Evolutionary conservation across 768 basidiomycete genomes (phyloP).

Genomic region (Amanita rimosa): DNA sequence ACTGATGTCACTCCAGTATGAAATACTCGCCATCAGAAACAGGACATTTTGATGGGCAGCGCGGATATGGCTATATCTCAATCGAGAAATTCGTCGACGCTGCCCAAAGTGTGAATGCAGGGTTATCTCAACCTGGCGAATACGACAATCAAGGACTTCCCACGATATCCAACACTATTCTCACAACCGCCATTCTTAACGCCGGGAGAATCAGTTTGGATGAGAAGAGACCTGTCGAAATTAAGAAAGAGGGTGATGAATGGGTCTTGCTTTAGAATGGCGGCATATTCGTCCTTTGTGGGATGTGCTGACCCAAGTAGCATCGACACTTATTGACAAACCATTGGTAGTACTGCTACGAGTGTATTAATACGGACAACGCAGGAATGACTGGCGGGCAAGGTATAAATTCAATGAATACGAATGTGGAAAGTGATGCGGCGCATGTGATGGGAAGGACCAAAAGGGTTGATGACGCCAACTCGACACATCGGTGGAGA

Average conservation of each 20-base stretch:
- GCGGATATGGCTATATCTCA: slow-evolving; percentile 85
- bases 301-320: neutral
- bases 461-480: slow-evolving; percentile 18
- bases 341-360: slow-evolving; percentile 2
- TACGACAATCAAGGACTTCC: slow-evolving; percentile 53
- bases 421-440: slow-evolving; percentile 6
- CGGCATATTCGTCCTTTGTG: neutral
- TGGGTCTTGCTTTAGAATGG: slow-evolving; percentile 38
- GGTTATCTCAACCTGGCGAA: slow-evolving; percentile 49
- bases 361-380: slow-evolving; percentile 5
- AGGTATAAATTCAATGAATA: slow-evolving; percentile 6
- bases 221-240: slow-evolving; percentile 76
- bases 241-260: slow-evolving; percentile 50
- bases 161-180: slow-evolving; percentile 81
- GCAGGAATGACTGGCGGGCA: slow-evolving; percentile 12
- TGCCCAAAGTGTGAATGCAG: slow-evolving; percentile 67
- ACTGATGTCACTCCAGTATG: slow-evolving; percentile 43
- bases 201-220: slow-evolving; percentile 86
- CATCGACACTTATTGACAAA: slow-evolving; percentile 5
- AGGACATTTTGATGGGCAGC: slow-evolving; percentile 90
- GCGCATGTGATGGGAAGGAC: slow-evolving; percentile 20
- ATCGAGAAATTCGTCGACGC: slow-evolving; percentile 87
- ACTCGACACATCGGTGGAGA: slow-evolving; percentile 18
- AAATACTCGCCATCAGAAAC: slow-evolving; percentile 89
- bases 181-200: slow-evolving; percentile 81